Base-by-base conservation (phyloP, 352 stramenopile genomes). In the Phytophthora cajani region DNA sequence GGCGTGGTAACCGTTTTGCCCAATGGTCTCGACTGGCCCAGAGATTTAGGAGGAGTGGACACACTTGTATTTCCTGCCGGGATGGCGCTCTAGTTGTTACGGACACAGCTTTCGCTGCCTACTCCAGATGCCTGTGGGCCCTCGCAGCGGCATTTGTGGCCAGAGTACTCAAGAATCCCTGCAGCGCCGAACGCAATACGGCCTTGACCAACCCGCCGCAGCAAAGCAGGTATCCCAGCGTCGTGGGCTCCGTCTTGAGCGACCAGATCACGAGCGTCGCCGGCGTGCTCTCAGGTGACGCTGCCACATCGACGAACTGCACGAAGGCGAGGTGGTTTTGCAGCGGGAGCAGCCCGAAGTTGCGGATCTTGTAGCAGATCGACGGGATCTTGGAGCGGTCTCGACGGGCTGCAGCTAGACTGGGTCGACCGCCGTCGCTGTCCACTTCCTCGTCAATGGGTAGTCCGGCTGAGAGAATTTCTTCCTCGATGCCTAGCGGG, bases 381-480 rank as follows among this genome's bases (percentile, higher is more conserved):
- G 80, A 82, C 10, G 76, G 75, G 64, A 91, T 90, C 63, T 78
- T 78, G 23, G 58, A 72, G 3, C 55, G 27, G 58, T 75, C 62
- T 30, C 58, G 49, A 50, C 55, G 59, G n/a, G 67, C 58, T 33
- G 67, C 61, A 36, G 62, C 51, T 5, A 74, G 62, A 71, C 65
- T 80, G 12, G 70, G 65, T 9, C 74, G 74, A 23, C 69, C 73
- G 61, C 69, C 69, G 51, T 75, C 65, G 21, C 54, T 76, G 19
- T 86, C 74, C 14, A 69, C 63, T 0, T 42, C 55, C 4, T 79
- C 64, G 36, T 71, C 51, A 40, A 71, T 38, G 40, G 77, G 64
- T 53, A 79, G 23, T 17, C 87, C 87, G 1, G 54, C 83, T 6
- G 80, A 87, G 33, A 94, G 33, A 59, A 94, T 94, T 57, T 92